Conservation (phyloP, 345 rosid genomes). For the Trapa incisa region DNA sequence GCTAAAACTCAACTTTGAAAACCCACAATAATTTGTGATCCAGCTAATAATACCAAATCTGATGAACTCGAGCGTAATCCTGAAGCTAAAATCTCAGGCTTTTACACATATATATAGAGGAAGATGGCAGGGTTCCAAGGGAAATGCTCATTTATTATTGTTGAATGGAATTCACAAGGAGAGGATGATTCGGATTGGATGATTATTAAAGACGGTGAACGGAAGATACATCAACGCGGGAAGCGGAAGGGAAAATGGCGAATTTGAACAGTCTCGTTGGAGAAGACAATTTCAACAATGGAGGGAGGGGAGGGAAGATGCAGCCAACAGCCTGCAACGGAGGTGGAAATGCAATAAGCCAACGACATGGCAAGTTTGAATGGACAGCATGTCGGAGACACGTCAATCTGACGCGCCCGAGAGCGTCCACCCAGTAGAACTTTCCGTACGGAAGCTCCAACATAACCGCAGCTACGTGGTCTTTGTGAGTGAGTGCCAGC, state of each 20-base stretch:
- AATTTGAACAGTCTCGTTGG: not conserved
- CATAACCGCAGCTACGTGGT: too few species aligned
- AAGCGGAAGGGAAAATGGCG: not conserved
- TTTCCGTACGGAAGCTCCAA: too few species aligned
- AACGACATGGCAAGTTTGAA: not conserved
- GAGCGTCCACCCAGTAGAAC: too few species aligned
- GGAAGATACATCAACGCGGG: not conserved
- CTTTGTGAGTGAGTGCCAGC: too few species aligned
- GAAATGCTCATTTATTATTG: not conserved
- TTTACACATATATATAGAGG: not conserved
- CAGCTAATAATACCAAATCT: not conserved
- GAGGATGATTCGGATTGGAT: not conserved
- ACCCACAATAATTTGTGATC: too few species aligned
- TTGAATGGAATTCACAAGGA: not conserved
- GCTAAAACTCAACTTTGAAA: not conserved
- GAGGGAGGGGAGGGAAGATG: not conserved
- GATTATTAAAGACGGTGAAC: not conserved
- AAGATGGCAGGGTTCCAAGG: not conserved
- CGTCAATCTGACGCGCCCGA: not conserved
- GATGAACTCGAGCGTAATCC: not conserved
- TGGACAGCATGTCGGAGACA: not conserved
- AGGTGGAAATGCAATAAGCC: too few species aligned
- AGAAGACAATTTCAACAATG: slow-evolving; percentile 7
- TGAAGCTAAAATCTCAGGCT: not conserved
- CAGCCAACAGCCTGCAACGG: too few species aligned